A percentile compares a stretch with the other conserved stretches of the same genome.
Conservation (phyloP, 1,284 basidiomycete genomes). For the Ganoderma lucidum region DNA sequence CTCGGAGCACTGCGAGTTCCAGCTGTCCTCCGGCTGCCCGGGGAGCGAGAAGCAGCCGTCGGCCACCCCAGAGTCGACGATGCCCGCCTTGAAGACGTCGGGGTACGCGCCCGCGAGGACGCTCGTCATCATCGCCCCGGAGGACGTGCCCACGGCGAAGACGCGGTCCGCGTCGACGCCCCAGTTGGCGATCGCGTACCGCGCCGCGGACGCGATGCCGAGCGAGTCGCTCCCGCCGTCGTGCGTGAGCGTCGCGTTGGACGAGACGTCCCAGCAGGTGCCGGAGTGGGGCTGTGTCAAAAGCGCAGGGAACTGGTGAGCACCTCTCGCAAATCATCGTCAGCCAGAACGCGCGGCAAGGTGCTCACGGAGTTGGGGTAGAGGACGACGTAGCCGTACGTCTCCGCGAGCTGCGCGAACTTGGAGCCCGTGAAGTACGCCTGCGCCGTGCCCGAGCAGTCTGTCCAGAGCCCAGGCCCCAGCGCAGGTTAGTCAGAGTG, state of each 20-base stretch:
- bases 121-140: conserved; percentile 70
- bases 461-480: conserved; percentile 1
- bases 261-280: conserved; percentile 64
- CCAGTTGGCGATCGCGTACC: conserved; percentile 57
- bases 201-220: conserved; percentile 56
- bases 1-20: conserved; percentile 52
- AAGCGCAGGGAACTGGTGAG: conserved; percentile 13
- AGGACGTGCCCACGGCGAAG: conserved; percentile 59
- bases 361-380: conserved; percentile 51
- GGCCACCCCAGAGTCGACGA: conserved; percentile 60
- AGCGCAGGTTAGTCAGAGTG: not conserved
- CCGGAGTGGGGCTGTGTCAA: conserved; percentile 50
- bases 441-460: conserved; percentile 59
- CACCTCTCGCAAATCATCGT: not conserved
- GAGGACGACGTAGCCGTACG: conserved; percentile 57
- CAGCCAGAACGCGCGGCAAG: too few species aligned
- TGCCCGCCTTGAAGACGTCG: conserved; percentile 58
- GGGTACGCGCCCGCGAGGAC: conserved; percentile 63
- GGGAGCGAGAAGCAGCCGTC: conserved; percentile 61
- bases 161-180: conserved; percentile 54
- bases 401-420: conserved; percentile 58
- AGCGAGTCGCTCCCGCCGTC: conserved; percentile 62
- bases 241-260: conserved; percentile 58
- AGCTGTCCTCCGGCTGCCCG: conserved; percentile 45
- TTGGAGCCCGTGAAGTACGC: conserved; percentile 59